phyloP scores from a whole-genome alignment of 2,329 filamentous ascomycete genomes.

The Myriosclerotinia duriaeana region DNA sequence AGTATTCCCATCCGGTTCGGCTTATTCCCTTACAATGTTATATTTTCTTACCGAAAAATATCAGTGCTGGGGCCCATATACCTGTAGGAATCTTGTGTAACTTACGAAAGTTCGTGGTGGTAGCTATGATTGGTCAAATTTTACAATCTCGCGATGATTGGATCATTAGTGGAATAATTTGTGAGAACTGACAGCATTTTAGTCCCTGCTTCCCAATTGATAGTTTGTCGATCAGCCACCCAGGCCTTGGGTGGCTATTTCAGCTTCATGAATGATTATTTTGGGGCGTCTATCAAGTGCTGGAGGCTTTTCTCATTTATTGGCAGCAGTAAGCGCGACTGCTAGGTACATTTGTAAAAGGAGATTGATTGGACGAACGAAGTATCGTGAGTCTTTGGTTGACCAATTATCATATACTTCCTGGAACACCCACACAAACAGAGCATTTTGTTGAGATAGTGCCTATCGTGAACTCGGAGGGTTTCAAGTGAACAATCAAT shows the following conservation, averaged over 20 bases:
- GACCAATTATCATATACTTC: not conserved
- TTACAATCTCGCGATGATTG: not conserved
- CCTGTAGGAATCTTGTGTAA: not conserved
- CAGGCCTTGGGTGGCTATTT: constrained; percentile 6
- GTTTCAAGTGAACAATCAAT: constrained; percentile 13
- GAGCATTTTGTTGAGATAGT: constrained; percentile 14
- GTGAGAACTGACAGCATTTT: not conserved
- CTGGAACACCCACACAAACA: constrained; percentile 7
- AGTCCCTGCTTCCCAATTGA: not conserved
- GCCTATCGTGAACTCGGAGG: not conserved
- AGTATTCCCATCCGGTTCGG: not conserved
- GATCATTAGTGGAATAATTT: not conserved
- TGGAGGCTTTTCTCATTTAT: constrained; percentile 11
- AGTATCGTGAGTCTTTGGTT: not conserved
- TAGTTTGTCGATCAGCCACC: constrained; percentile 11
- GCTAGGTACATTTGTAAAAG: not conserved
- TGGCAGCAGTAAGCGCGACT: constrained; percentile 19
- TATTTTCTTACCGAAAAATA: not conserved
- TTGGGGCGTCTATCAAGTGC: constrained; percentile 18
- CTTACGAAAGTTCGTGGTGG: not conserved
- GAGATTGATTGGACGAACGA: constrained; percentile 7
- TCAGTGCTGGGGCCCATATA: not conserved
- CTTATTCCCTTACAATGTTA: not conserved
- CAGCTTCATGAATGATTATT: not conserved
- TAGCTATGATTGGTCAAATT: not conserved